Evolutionary conservation across 2,329 filamentous ascomycete species (phyloP).

Genomic region (Lizonia empirigonia): DNA sequence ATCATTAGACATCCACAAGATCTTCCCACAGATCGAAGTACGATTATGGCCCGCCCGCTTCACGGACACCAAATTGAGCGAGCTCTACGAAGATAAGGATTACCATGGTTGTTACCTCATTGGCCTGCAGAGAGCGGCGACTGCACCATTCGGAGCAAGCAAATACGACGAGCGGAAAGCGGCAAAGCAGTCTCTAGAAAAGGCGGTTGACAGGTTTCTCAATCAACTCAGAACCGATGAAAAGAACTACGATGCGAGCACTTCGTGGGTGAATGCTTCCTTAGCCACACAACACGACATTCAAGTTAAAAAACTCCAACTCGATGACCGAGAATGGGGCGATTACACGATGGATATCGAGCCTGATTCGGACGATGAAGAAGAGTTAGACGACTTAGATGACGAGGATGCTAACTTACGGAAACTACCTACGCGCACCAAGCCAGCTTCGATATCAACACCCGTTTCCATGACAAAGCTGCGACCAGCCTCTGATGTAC

Average conservation of each 20-base stretch:
- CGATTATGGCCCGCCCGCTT: conserved; percentile 70
- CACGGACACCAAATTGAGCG: conserved; percentile 30
- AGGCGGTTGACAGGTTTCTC: conserved; percentile 44
- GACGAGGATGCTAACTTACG: conserved; percentile 17
- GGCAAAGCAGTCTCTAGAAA: conserved; percentile 52
- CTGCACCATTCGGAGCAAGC: not conserved
- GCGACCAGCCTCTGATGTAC: conserved; percentile 51
- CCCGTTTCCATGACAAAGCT: conserved; percentile 39
- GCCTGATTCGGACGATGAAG: conserved; percentile 46
- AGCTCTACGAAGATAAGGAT: conserved; percentile 45
- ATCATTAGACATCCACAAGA: conserved; percentile 59
- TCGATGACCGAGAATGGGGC: conserved; percentile 59
- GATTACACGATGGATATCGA: conserved; percentile 53
- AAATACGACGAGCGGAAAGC: conserved; percentile 49
- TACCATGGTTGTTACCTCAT: conserved; percentile 68
- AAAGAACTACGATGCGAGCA: conserved; percentile 44
- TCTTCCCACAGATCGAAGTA: conserved; percentile 57
- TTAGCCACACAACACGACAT: conserved; percentile 45
- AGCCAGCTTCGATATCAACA: conserved; percentile 19
- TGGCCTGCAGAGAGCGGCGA: conserved; percentile 53
- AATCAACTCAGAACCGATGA: conserved; percentile 43
- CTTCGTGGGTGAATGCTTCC: conserved; percentile 44
- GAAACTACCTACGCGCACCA: conserved; percentile 27
- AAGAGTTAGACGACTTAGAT: conserved; percentile 26
- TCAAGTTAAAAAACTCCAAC: conserved; percentile 41